These are phyloP conservation scores for Pontederia paniculata DNA, from an alignment of 176 grass and related monocot genomes.

Conservation along the genomic window DNA sequence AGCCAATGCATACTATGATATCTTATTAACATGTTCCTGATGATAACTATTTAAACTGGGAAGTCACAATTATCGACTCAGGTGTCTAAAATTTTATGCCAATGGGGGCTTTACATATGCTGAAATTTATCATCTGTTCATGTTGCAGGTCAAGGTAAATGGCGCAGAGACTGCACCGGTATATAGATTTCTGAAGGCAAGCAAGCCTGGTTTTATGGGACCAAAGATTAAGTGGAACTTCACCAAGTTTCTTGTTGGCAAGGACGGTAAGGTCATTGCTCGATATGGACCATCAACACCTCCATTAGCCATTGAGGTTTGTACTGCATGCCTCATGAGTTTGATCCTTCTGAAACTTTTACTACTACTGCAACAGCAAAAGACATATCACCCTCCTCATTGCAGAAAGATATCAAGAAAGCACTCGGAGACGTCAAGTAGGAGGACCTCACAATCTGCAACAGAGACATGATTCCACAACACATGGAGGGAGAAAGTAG, in stretches of 20 bases:
- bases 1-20: too few species aligned
- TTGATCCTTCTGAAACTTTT: conserved; percentile 13
- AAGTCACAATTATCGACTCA: too few species aligned
- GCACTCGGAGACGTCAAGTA: conserved; percentile 22
- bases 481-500: too few species aligned
- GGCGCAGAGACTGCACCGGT: conserved; percentile 53
- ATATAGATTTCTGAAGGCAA: conserved; percentile 76
- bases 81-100: too few species aligned
- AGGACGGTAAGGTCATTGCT: conserved; percentile 63
- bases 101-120: too few species aligned
- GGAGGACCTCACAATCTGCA: too few species aligned
- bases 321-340: not conserved
- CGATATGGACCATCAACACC: conserved; percentile 45
- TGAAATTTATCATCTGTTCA: too few species aligned
- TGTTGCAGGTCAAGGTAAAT: conserved; percentile 58
- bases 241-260: conserved; percentile 77
- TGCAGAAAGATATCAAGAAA: conserved; percentile 76
- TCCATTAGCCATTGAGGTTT: conserved; percentile 63
- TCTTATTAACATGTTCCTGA: too few species aligned
- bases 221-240: conserved; percentile 91
- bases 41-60: too few species aligned
- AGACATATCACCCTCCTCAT: not conserved
- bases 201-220: conserved; percentile 54
- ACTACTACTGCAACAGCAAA: conserved; percentile 6
- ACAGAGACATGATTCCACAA: too few species aligned